Evolutionary conservation across 257 asterid genomes (phyloP), one percentile per base, ranked within the genome.

Genomic region (Fraxinus anomala): DNA sequence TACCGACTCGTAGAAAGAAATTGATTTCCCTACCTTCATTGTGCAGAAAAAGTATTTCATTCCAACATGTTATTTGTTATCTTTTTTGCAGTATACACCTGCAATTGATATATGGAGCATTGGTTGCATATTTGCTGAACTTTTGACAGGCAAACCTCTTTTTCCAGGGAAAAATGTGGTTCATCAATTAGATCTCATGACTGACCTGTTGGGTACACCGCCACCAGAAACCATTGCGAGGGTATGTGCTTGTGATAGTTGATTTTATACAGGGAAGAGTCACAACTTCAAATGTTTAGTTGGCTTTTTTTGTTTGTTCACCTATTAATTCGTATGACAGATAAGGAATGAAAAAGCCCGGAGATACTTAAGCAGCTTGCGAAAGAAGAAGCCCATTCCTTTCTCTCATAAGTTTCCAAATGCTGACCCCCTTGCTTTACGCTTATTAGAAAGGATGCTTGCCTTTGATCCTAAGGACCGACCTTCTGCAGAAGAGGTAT

Each of bases 51-150:
- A 70, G 40, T 21, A 47, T 34, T 11, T 72, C 47, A 44, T 81
- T 63, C 80, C 84, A 12, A 79, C 59, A n/a, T n/a, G n/a, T n/a
- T n/a, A n/a, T n/a, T n/a, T n/a, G n/a, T 42, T 69, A 47, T 47
- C 14, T 80, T 81, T 81, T 49, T 24, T 54, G 44, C 90, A 94
- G 99, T 94, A 94, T 83, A 94, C 99, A 14, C 99, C 99, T 26
- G 99, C 99, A 66, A 92, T 94, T 65, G 99, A 94, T 84, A 93
- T 91, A 73, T 94, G 99, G 99, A 94, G 99, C 81, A 90, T 92
- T 68, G 99, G 99, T 39, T 94, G 99, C 89, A 94, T 94, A 82
- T 94, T 94, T 79, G 89, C 99, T 0, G 99, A 94, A 82, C 93
- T 94, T 82, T 82, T 94, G 82, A 91, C 96, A 0, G 99, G 98